Base-by-base conservation (phyloP, 2,329 filamentous ascomycete species). In the Thelonectria blattea region DNA sequence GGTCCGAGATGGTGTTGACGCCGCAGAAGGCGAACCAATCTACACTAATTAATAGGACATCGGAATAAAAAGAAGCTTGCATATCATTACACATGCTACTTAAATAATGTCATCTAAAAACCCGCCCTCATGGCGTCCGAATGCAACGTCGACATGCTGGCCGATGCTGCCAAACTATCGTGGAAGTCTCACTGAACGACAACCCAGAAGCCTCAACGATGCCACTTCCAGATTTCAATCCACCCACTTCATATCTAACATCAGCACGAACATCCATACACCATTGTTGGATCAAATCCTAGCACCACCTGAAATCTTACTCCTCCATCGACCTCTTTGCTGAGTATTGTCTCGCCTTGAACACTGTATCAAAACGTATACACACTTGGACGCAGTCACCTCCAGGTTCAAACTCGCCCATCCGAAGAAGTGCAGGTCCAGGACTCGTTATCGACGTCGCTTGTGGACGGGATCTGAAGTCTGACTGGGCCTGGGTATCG, bases 1-100 rank as follows among this genome's bases (percentile, higher is more conserved):
- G 10, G 73, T 86, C 3, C 76, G 70, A 34, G 81, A 85, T 5
- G 78, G 80, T 1, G 76, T 86, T 2, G 77, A 87, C 70, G 75
- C 76, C 51, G 77, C 81, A 0, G 83, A 86, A 68, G 85, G 84
- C 0, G 85, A 88, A 68, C 72, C 69, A 5, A 69, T 79, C 10
- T 73, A 74, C 56, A 56, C 62, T 7, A 61, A 62, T 10, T 70
- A 67, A 57, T 15, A 39, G 11, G 12, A 57, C 30, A 30, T 47
- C 14, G 27, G 32, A 34, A n/a, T 42, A 30, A 53, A 47, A 52
- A 22, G 30, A 4, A n/a, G 24, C 27, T 20, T 41, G 32, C 20
- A 48, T 48, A 20, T 52, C 41, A 11, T 9, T 32, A 24, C 22
- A 24, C 17, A 20, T 34, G 27, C 17, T 22, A 41, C 39, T n/a